Evolutionary conservation across 768 basidiomycete species (phyloP), one percentile per base, ranked within the genome.

Genomic region (Wakefieldia striispora): DNA sequence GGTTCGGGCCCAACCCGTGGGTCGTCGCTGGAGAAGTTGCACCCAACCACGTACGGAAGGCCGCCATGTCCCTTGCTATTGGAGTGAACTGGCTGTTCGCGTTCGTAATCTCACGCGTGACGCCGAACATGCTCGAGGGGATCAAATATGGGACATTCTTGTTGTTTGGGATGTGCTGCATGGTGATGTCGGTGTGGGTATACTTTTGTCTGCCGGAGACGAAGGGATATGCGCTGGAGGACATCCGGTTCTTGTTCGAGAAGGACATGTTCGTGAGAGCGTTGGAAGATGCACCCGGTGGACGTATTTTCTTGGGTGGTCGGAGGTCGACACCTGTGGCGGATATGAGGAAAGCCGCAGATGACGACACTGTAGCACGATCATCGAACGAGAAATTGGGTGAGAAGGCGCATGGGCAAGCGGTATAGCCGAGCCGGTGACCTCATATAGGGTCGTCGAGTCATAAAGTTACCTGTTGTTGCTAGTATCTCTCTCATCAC

Each of bases 121-220:
- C 72, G 24, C 72, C 73, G 1, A 67, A 67, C 50, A 56, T 74
- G 66, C 63, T 74, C 10, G 47, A 60, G 40, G 54, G 39, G 34
- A 64, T 68, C 54, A 62, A 19, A 17, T 64, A 64, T 14, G 65
- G 65, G 33, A 71, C 71, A 35, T 71, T 63, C 47, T 45, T 72
- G 8, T 19, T 69, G 24, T 71, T 69, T 36, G 70, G 71, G 8
- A 5, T 50, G 42, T 61, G 58, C 40, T 72, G 67, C 47, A 16
- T 72, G 31, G 35, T 68, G 40, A 67, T 73, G 62, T 60, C 64
- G 35, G 47, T 38, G 8, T 75, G 67, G 70, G 64, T 64, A 21
- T 70, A 70, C 54, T 54, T 74, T 42, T 65, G 63, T 54, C 53
- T 75, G 29, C 74, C 74, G 17, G 74, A 75, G 61, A 75, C 74